Percentiles rank a stretch among this genome's conserved stretches.
Conservation (phyloP, 371 early-diverging fungal genomes). For the Mortierella sp. region DNA sequence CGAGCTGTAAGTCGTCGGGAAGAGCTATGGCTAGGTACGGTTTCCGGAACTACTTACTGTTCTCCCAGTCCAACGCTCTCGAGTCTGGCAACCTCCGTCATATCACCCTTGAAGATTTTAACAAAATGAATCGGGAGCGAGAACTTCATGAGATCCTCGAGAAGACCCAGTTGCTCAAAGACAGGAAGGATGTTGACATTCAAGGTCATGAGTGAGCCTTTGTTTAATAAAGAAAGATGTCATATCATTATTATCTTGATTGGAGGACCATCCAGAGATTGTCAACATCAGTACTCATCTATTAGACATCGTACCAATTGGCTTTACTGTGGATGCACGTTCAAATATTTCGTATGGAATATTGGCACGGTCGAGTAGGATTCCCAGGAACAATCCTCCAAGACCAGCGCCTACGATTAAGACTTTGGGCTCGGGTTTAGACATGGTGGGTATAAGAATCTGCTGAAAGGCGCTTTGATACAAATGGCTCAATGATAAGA, state of each 20-base stretch:
- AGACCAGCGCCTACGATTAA: neutral
- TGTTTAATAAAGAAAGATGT: neutral
- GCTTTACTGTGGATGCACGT: neutral
- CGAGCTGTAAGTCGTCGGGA: too few species aligned
- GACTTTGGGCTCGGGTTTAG: neutral
- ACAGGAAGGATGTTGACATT: neutral
- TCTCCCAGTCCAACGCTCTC: neutral
- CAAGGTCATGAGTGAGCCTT: neutral
- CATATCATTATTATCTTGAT: too few species aligned
- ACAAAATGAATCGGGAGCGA: neutral
- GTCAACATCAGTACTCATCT: too few species aligned
- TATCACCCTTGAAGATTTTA: too few species aligned
- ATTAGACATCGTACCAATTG: neutral
- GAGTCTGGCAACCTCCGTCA: too few species aligned
- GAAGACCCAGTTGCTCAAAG: neutral
- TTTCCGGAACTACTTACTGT: too few species aligned
- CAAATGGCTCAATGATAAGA: too few species aligned
- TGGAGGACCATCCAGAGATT: too few species aligned
- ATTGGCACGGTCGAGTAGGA: neutral
- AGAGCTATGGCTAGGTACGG: too few species aligned
- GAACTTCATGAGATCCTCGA: neutral
- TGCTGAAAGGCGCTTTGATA: too few species aligned
- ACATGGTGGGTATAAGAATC: too few species aligned
- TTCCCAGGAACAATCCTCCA: neutral
- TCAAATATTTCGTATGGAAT: slow-evolving; percentile 7